Evolutionary conservation across 2,329 filamentous ascomycete species (phyloP), one percentile per base, ranked within the genome.

Genomic region (Aspergillus tubingensis): DNA sequence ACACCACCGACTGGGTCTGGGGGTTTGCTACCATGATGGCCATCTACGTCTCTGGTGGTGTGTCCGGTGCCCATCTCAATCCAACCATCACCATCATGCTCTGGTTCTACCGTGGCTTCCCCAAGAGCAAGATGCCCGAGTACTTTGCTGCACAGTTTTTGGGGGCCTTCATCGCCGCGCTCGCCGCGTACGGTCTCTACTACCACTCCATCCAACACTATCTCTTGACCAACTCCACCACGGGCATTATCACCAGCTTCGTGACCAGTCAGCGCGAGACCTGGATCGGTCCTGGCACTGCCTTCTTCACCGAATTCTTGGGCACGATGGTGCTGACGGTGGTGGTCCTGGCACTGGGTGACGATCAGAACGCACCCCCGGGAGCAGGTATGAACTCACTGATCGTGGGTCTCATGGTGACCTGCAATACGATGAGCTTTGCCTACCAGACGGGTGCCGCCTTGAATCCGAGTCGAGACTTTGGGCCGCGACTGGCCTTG

Each of bases 71-170:
- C 3, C 79, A 81, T 56, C 71, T 81, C 17, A 81, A 81, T 53
- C 80, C 79, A 0, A 71, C 74, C 8, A 73, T 81, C 32, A 80
- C 79, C 2, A 68, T 77, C 3, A 77, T 81, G 72, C 70, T 81
- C 11, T 81, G 74, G 71, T 76, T 82, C 62, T 84, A 78, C 65
- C 80, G 82, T 47, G 82, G 82, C 2, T 84, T 86, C 30, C 84
- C 83, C 0, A 80, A 82, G 64, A 70, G 76, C 10, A 82, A 83
- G 70, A 78, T 83, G 27, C 73, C 80, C 3, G 73, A 80, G 6
- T 86, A 85, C 67, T 77, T 82, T 8, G 62, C 77, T 2, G 82
- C 83, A 5, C 84, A 86, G 63, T 76, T 85, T 57, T 67, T 86
- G 0, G 83, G 79, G 2, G 83, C 82, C 0, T 80, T 86, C 49